A percentile compares a stretch with the other conserved stretches of the same genome.
Conservation (phyloP, 2,329 filamentous ascomycete species). For the Drechslerella coelobrocha region DNA sequence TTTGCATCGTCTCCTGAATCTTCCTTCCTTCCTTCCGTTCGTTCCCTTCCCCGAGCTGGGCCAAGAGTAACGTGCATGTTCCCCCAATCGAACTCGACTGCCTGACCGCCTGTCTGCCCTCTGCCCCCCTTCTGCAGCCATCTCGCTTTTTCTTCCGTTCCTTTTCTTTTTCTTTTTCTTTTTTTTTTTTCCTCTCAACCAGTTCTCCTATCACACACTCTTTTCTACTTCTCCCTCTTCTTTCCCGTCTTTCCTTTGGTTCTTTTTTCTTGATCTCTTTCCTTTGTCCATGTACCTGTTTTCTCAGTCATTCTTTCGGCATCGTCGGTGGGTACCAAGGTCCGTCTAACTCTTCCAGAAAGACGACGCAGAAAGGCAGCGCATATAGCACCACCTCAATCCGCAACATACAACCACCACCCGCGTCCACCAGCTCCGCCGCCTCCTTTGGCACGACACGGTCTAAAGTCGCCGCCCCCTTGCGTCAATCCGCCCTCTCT, state of each 20-base stretch:
- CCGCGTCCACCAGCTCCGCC: constrained; percentile 19
- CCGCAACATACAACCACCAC: constrained; percentile 25
- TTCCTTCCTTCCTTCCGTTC: not conserved
- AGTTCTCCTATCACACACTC: constrained; percentile 8
- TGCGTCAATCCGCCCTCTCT: constrained; percentile 46
- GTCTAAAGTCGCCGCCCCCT: constrained; percentile 45
- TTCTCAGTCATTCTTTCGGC: constrained; percentile 49
- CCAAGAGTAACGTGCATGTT: not conserved
- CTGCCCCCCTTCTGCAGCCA: constrained; percentile 26
- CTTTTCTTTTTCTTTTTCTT: constrained; percentile 10
- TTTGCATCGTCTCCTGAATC: constrained; percentile 18
- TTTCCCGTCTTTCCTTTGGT: constrained; percentile 5
- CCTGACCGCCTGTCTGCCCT: constrained; percentile 13
- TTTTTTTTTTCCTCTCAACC: constrained; percentile 24
- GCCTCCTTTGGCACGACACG: constrained; percentile 24
- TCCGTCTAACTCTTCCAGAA: constrained; percentile 6
- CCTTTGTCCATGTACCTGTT: constrained; percentile 14
- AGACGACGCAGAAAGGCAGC: constrained; percentile 9
- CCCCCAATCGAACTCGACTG: not conserved
- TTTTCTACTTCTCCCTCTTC: constrained; percentile 21
- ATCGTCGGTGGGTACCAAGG: constrained; percentile 21
- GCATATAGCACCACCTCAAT: constrained; percentile 35
- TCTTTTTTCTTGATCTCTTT: constrained; percentile 12
- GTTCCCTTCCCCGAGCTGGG: not conserved
- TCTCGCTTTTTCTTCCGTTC: constrained; percentile 22